Conservation (phyloP, 75 land plant species). For the Pinus albicaulis region DNA sequence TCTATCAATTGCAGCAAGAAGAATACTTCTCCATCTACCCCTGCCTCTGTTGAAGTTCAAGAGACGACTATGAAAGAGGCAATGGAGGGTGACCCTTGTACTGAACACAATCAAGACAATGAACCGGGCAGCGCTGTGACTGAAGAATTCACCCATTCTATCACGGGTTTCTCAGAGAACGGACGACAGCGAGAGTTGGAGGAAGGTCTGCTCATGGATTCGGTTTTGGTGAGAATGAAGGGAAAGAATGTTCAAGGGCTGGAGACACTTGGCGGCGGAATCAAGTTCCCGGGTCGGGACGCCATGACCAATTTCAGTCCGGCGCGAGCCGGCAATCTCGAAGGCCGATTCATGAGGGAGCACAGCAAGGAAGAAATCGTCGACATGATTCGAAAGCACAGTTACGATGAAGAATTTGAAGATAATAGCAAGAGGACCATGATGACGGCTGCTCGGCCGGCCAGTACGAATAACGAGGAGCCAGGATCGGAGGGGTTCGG, state of each 20-base stretch:
- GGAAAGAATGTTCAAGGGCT: background rate
- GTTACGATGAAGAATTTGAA: constrained; percentile 37
- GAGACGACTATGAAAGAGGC: too few relatives aligned
- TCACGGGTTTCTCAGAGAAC: too few relatives aligned
- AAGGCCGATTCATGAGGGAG: constrained; percentile 14
- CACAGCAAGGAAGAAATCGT: constrained; percentile 32
- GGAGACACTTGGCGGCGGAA: constrained; percentile 22
- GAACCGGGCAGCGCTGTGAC: too few relatives aligned
- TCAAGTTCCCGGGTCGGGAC: constrained; percentile 32
- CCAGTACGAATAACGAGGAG: background rate
- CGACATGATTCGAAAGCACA: constrained; percentile 42
- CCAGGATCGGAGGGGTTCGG: background rate
- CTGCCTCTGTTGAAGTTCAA: too few relatives aligned
- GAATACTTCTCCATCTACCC: too few relatives aligned
- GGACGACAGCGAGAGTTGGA: background rate
- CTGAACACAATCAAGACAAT: too few relatives aligned
- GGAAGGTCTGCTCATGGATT: background rate
- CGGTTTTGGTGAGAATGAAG: background rate
- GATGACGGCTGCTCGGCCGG: background rate
- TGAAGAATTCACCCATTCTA: too few relatives aligned
- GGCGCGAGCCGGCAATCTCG: constrained; percentile 15
- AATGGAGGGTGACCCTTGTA: too few relatives aligned
- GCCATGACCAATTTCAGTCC: constrained; percentile 39
- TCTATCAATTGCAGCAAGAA: too few relatives aligned
- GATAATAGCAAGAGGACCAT: background rate